Conservation (phyloP, 768 basidiomycete genomes). For the Leccinellum rugosiceps region DNA sequence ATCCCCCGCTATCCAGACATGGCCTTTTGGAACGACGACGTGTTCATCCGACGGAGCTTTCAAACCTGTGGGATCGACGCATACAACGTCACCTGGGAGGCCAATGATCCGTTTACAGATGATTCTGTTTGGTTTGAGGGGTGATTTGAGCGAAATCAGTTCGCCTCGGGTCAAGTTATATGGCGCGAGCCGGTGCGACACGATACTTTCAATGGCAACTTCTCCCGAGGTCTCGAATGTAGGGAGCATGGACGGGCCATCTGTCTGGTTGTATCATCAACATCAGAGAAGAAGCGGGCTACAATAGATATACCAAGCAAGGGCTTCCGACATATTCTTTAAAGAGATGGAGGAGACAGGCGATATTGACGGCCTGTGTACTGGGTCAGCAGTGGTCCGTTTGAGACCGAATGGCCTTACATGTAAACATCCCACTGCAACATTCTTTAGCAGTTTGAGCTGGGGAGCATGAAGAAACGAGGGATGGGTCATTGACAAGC, state of each 20-base stretch:
- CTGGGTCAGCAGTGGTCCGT: neutral
- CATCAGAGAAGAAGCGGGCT: neutral
- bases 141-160: constrained; percentile 68
- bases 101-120: constrained; percentile 92
- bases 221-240: constrained; percentile 62
- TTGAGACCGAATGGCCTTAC: constrained; percentile 14
- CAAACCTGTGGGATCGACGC: constrained; percentile 79
- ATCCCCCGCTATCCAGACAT: constrained; percentile 91
- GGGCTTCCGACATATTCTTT: constrained; percentile 56
- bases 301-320: constrained; percentile 41
- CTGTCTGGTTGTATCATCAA: constrained; percentile 42
- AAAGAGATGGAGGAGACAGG: constrained; percentile 60
- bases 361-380: constrained; percentile 52
- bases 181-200: constrained; percentile 52
- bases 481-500: constrained; percentile 13
- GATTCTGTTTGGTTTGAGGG: constrained; percentile 57
- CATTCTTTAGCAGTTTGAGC: constrained; percentile 16
- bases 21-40: constrained; percentile 76
- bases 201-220: constrained; percentile 57
- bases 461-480: constrained; percentile 13
- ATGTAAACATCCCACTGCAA: constrained; percentile 28
- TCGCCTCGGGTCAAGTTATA: constrained; percentile 65
- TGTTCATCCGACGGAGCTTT: constrained; percentile 66
- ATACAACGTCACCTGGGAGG: constrained; percentile 83
- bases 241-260: constrained; percentile 80